These are phyloP conservation scores for Xerocomellus amylosporus DNA, from an alignment of 768 basidiomycete genomes.

Conservation along the genomic window DNA sequence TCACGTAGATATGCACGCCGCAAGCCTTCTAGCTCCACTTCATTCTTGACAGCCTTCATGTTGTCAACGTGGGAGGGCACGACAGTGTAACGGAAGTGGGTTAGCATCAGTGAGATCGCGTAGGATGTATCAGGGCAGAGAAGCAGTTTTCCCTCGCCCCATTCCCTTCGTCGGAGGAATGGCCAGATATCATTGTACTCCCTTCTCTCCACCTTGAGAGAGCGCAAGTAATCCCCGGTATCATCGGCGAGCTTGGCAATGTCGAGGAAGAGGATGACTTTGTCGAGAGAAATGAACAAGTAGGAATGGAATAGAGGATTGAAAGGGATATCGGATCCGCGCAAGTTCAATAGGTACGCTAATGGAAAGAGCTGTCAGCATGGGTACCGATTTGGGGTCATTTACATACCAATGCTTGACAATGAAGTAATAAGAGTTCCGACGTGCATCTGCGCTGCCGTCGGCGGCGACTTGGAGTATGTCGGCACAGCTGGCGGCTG, in stretches of 20 bases:
- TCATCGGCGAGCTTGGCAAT: conserved; percentile 57
- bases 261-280: conserved; percentile 77
- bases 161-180: conserved; percentile 69
- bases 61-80: conserved; percentile 66
- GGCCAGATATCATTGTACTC: conserved; percentile 80
- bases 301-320: conserved; percentile 93
- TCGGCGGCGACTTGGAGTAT: conserved; percentile 62
- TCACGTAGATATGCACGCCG: conserved; percentile 85
- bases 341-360: conserved; percentile 87
- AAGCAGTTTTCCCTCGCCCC: conserved; percentile 79
- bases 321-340: conserved; percentile 87
- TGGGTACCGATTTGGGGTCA: not conserved
- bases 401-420: conserved; percentile 60
- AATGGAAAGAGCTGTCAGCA: conserved; percentile 12
- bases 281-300: conserved; percentile 63
- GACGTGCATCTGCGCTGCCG: conserved; percentile 58
- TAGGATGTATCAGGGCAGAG: conserved; percentile 75
- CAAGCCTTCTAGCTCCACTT: conserved; percentile 79
- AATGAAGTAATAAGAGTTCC: conserved; percentile 69
- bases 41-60: conserved; percentile 88
- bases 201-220: conserved; percentile 52
- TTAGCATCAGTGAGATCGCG: conserved; percentile 82
- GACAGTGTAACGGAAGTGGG: conserved; percentile 76
- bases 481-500: conserved; percentile 59
- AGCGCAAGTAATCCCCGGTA: conserved; percentile 55